These are phyloP conservation scores for Cyberlindnera bimundalis DNA, from an alignment of 805 yeast species.

Conservation along the genomic window DNA sequence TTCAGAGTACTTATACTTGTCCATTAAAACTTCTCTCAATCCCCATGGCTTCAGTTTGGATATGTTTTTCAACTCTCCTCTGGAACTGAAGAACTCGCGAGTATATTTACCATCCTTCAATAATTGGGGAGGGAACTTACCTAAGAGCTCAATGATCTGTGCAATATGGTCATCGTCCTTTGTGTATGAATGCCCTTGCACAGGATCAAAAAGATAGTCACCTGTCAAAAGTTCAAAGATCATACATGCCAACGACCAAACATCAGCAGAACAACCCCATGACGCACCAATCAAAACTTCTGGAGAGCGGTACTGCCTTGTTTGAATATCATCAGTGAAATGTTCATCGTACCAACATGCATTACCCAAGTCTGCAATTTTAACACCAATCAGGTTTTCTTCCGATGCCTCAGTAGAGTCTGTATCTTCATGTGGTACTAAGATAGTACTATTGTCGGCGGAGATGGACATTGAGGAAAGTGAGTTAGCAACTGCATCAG, in stretches of 20 bases:
- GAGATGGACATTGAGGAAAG: conserved; percentile 39
- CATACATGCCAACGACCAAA: conserved; percentile 93
- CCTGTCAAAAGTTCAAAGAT: conserved; percentile 91
- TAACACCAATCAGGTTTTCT: conserved; percentile 61
- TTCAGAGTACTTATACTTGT: conserved; percentile 74
- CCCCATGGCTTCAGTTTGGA: conserved; percentile 88
- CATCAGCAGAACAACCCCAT: conserved; percentile 79
- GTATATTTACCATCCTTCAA: conserved; percentile 60
- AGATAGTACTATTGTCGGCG: conserved; percentile 28
- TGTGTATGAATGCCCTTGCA: conserved; percentile 63
- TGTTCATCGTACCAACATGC: conserved; percentile 64
- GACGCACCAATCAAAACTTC: conserved; percentile 55
- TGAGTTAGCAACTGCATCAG: conserved; percentile 32
- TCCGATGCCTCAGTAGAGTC: not conserved
- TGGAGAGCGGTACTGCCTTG: conserved; percentile 65
- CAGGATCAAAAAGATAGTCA: conserved; percentile 90
- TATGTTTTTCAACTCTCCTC: conserved; percentile 74
- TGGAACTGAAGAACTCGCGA: conserved; percentile 57
- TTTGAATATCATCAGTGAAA: conserved; percentile 65
- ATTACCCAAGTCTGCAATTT: conserved; percentile 84
- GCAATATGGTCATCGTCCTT: conserved; percentile 97
- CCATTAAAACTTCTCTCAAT: conserved; percentile 70
- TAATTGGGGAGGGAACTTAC: conserved; percentile 59
- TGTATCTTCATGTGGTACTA: not conserved
- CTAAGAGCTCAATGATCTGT: conserved; percentile 82